Conservation (phyloP, 2,329 filamentous ascomycete genomes). For the Calonectria naviculata region DNA sequence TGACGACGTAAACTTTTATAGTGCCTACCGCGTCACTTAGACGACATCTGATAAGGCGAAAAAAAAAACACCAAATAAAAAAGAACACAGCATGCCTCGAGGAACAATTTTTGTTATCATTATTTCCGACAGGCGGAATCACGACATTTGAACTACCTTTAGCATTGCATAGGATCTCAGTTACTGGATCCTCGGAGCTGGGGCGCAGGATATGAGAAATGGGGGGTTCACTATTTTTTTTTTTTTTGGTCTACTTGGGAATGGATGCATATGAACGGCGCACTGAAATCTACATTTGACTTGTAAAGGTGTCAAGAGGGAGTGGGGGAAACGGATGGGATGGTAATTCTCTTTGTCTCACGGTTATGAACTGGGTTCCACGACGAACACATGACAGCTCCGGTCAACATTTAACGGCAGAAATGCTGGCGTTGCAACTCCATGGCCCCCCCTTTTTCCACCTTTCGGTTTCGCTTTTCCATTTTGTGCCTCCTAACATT, state of each 20-base stretch:
- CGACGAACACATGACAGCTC: slow-evolving; percentile 26
- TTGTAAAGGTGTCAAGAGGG: background rate
- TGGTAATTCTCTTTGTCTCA: background rate
- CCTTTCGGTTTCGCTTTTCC: background rate
- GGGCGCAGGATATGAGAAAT: slow-evolving; percentile 32
- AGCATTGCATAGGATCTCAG: slow-evolving; percentile 35
- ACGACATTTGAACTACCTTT: slow-evolving; percentile 11
- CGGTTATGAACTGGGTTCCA: slow-evolving; percentile 9
- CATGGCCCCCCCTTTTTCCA: background rate
- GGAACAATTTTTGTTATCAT: no score
- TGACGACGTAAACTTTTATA: slow-evolving; percentile 22
- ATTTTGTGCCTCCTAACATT: background rate
- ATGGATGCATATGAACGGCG: slow-evolving; percentile 6
- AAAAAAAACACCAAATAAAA: background rate
- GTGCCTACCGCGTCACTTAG: slow-evolving; percentile 49
- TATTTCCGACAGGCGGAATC: background rate
- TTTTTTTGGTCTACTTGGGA: slow-evolving; percentile 1
- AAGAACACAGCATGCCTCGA: background rate
- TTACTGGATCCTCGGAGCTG: slow-evolving; percentile 33
- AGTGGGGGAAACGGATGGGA: background rate
- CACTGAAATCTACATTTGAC: background rate
- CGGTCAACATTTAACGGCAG: slow-evolving; percentile 25
- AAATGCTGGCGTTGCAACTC: slow-evolving; percentile 29
- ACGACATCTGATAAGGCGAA: slow-evolving; percentile 6
- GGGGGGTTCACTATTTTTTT: slow-evolving; percentile 25